Conservation (phyloP, 1,139 yeast species). For the Yamadazyma diospyri region DNA sequence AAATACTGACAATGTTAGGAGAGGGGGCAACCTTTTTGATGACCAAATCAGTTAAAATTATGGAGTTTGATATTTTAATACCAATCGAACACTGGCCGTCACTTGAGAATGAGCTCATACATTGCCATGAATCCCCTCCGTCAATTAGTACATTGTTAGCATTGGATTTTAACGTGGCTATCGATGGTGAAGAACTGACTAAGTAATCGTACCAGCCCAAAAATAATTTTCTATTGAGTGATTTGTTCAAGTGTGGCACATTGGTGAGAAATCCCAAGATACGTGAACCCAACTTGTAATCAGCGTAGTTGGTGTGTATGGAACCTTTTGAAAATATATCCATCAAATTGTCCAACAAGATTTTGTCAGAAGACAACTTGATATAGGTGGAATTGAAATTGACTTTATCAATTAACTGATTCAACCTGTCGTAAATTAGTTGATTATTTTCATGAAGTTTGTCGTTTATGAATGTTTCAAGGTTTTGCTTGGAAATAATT, state of each 20-base stretch:
- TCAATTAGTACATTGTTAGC: slow-evolving; percentile 41
- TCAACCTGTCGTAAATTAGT: slow-evolving; percentile 23
- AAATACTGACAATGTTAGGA: slow-evolving; percentile 21
- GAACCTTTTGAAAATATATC: slow-evolving; percentile 36
- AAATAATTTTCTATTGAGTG: slow-evolving; percentile 25
- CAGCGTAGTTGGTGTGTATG: slow-evolving; percentile 40
- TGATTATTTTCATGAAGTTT: slow-evolving; percentile 24
- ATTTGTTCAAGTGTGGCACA: slow-evolving; percentile 12
- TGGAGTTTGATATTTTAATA: slow-evolving; percentile 28
- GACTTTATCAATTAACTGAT: slow-evolving; percentile 25
- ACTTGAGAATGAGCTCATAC: slow-evolving; percentile 17
- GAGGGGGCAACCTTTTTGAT: slow-evolving; percentile 17
- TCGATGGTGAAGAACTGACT: slow-evolving; percentile 19
- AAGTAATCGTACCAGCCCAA: slow-evolving; percentile 43
- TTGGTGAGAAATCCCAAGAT: slow-evolving; percentile 41
- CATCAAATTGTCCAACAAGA: slow-evolving; percentile 25
- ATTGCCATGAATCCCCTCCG: slow-evolving; percentile 34
- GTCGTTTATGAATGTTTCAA: slow-evolving; percentile 21
- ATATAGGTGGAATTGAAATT: slow-evolving; percentile 9
- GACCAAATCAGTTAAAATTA: slow-evolving; percentile 36
- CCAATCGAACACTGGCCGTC: slow-evolving; percentile 33
- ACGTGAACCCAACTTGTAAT: slow-evolving; percentile 37
- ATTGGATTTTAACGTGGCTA: slow-evolving; percentile 28
- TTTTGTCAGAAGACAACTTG: slow-evolving; percentile 12
- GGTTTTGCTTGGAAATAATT: slow-evolving; percentile 17